Evolutionary conservation across 441 rosid species (phyloP).

Genomic region (Lepidium campestre): DNA sequence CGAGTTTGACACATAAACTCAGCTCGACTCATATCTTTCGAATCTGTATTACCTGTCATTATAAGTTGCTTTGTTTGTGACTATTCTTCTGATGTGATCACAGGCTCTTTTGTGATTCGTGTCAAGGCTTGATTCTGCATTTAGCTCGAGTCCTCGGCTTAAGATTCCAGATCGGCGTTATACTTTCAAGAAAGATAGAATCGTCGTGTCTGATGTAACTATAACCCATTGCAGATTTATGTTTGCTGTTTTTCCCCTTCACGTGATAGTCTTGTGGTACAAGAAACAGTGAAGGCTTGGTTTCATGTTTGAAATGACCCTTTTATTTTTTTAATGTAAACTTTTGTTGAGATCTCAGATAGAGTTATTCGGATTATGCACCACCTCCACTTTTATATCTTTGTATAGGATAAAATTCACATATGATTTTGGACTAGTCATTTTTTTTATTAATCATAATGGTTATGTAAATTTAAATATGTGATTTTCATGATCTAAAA

Average conservation of each 20-base stretch:
- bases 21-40: neutral
- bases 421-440: too few relatives aligned
- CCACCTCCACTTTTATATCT: too few relatives aligned
- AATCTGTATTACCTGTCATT: neutral
- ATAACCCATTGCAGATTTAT: constrained; percentile 1
- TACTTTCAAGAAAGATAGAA: neutral
- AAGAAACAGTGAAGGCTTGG: neutral
- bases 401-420: too few relatives aligned
- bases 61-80: neutral
- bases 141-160: neutral
- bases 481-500: too few relatives aligned
- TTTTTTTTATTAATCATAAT: too few relatives aligned
- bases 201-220: constrained; percentile 2
- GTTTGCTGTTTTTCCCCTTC: neutral
- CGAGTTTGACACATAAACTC: neutral
- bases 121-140: constrained; percentile 25
- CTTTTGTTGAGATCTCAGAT: neutral
- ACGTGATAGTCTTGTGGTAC: neutral
- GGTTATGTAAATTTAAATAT: too few relatives aligned
- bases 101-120: constrained; percentile 27
- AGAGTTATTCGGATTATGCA: neutral
- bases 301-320: neutral
- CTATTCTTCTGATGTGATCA: neutral
- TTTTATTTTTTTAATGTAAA: neutral
- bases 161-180: constrained; percentile 5